Percentiles rank a stretch among this genome's conserved stretches.
phyloP scores from a whole-genome alignment of 108 stramenopile genomes.

The Discostella pseudostelligera region DNA sequence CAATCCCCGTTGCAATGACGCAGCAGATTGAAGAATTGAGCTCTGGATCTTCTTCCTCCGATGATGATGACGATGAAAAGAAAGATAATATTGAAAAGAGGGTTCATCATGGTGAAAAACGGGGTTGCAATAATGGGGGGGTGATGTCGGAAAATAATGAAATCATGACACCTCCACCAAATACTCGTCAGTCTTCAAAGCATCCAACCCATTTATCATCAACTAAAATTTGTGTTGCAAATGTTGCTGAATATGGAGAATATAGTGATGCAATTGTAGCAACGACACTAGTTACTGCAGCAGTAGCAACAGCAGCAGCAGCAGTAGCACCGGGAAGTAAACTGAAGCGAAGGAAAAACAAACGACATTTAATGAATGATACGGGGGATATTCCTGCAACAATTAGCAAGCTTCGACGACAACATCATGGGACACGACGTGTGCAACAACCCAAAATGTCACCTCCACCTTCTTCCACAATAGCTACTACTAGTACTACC shows the following conservation, averaged over 20 bases:
- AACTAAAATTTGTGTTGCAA: too few species aligned
- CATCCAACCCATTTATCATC: too few species aligned
- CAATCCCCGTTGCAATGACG: constrained; percentile 29
- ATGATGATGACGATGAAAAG: background rate
- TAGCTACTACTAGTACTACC: background rate
- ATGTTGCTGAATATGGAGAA: too few species aligned
- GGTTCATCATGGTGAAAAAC: background rate
- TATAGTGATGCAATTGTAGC: too few species aligned
- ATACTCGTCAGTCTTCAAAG: too few species aligned
- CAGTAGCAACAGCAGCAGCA: background rate
- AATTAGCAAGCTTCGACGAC: constrained; percentile 22
- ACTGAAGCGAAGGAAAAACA: background rate
- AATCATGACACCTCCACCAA: too few species aligned
- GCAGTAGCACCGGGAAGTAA: background rate
- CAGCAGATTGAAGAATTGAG: constrained; percentile 46
- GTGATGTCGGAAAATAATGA: too few species aligned
- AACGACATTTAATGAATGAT: background rate
- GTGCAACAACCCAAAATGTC: background rate
- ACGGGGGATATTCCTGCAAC: constrained; percentile 21
- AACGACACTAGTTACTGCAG: too few species aligned
- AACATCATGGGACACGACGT: background rate
- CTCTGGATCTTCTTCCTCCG: constrained; percentile 6
- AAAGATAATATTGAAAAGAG: background rate
- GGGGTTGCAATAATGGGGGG: background rate
- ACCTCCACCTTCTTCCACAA: background rate